A percentile compares a stretch with the other conserved stretches of the same genome.
phyloP scores from a whole-genome alignment of 805 yeast species.

The Wickerhamiella qilinensis region DNA sequence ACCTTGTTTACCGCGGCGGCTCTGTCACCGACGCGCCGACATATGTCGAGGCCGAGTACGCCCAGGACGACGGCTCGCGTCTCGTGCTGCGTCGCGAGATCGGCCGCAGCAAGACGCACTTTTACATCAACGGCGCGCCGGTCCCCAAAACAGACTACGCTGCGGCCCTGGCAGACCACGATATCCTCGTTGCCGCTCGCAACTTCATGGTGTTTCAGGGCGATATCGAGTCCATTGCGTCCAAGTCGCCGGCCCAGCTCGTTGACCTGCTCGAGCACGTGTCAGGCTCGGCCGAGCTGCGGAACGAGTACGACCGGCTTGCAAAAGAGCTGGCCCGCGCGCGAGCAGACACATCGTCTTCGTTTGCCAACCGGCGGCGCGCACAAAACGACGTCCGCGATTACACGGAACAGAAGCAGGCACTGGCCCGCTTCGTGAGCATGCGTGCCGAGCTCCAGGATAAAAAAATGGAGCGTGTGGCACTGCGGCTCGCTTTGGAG shows the following conservation, averaged over 20 bases:
- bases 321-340: constrained; percentile 41
- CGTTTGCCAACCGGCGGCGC: constrained; percentile 53
- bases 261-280: constrained; percentile 63
- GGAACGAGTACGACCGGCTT: constrained; percentile 48
- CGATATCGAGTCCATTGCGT: constrained; percentile 84
- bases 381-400: constrained; percentile 53
- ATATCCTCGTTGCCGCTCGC: constrained; percentile 73
- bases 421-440: constrained; percentile 31
- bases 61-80: neutral
- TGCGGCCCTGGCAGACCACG: constrained; percentile 51
- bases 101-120: neutral
- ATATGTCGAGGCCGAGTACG: constrained; percentile 5
- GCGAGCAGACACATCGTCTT: constrained; percentile 43
- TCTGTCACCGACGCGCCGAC: constrained; percentile 6
- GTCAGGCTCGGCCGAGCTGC: constrained; percentile 61
- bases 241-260: constrained; percentile 66
- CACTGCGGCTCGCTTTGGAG: constrained; percentile 1
- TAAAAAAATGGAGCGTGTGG: neutral
- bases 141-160: constrained; percentile 33
- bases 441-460: constrained; percentile 2
- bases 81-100: constrained; percentile 1
- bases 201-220: constrained; percentile 94
- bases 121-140: constrained; percentile 8
- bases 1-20: constrained; percentile 63
- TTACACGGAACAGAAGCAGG: constrained; percentile 58